Conservation (phyloP, 1,284 basidiomycete genomes). For the Cryptococcus depauperatus region DNA sequence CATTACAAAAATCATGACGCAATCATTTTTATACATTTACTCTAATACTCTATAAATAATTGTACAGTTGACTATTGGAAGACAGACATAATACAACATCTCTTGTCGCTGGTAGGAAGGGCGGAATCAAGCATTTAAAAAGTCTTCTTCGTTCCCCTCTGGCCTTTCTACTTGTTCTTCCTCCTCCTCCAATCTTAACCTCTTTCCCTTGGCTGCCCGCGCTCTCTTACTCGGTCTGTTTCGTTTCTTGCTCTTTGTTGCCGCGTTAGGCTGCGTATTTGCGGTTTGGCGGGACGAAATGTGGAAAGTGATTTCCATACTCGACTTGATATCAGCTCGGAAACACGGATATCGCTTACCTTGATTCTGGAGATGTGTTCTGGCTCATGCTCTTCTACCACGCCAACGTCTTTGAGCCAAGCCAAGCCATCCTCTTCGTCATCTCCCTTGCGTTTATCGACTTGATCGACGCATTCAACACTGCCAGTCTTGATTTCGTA, state of each 20-base stretch:
- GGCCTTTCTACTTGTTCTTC: constrained; percentile 12
- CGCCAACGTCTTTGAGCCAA: constrained; percentile 12
- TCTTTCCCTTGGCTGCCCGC: constrained; percentile 2
- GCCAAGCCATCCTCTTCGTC: not conserved
- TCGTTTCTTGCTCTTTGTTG: constrained; percentile 3
- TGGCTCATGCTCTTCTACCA: constrained; percentile 15
- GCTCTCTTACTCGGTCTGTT: constrained; percentile 16
- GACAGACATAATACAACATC: no score
- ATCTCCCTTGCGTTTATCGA: constrained; percentile 34
- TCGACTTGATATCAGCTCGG: constrained; percentile 6
- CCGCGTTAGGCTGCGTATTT: not conserved
- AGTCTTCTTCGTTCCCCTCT: not conserved
- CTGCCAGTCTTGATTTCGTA: constrained; percentile 66
- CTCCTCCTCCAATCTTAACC: constrained; percentile 16
- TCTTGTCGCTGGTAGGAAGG: not conserved
- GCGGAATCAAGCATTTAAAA: not conserved
- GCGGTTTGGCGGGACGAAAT: constrained; percentile 13
- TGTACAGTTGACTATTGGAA: no score
- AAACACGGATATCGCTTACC: constrained; percentile 4
- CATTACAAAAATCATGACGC: no score
- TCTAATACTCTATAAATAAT: not conserved
- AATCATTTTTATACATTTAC: not conserved
- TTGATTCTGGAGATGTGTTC: constrained; percentile 6
- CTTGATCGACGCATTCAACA: constrained; percentile 67
- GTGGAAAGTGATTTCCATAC: constrained; percentile 17